phyloP scores from a whole-genome alignment of 2,329 filamentous ascomycete species.

The Aspergillus quadrilineatus region DNA sequence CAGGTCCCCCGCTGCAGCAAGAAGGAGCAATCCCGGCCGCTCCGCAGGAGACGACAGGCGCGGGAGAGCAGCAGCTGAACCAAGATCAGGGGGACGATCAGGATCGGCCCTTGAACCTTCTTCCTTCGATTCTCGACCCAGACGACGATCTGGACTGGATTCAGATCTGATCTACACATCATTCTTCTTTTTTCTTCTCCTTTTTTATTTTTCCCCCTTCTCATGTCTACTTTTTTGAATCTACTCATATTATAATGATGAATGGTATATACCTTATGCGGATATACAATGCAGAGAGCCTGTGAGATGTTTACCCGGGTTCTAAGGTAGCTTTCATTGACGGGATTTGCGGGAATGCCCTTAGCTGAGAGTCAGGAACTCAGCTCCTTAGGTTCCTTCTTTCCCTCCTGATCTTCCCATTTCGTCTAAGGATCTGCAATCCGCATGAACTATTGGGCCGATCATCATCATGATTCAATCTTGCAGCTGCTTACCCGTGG shows the following conservation, averaged over 20 bases:
- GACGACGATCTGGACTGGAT: neutral
- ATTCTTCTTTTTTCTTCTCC: neutral
- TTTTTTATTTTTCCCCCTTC: neutral
- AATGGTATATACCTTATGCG: neutral
- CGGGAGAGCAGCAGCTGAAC: neutral
- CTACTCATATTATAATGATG: neutral
- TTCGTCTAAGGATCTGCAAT: slow-evolving; percentile 1
- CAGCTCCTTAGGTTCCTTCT: neutral
- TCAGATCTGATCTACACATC: neutral
- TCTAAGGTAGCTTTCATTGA: no score
- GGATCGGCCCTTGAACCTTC: neutral
- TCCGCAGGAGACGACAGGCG: neutral
- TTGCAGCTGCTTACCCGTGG: slow-evolving; percentile 3
- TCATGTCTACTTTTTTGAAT: neutral
- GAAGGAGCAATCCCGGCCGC: neutral
- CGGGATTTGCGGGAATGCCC: no score
- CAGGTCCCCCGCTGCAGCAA: neutral
- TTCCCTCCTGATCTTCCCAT: neutral
- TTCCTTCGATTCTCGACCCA: neutral
- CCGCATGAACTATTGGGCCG: slow-evolving; percentile 14
- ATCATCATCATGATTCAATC: slow-evolving; percentile 7
- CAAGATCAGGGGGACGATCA: slow-evolving; percentile 1
- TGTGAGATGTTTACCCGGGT: no score
- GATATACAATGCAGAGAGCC: no score
- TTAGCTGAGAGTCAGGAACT: no score